Conservation (phyloP, 306 rosid species). For the Potentilla sterilis region DNA sequence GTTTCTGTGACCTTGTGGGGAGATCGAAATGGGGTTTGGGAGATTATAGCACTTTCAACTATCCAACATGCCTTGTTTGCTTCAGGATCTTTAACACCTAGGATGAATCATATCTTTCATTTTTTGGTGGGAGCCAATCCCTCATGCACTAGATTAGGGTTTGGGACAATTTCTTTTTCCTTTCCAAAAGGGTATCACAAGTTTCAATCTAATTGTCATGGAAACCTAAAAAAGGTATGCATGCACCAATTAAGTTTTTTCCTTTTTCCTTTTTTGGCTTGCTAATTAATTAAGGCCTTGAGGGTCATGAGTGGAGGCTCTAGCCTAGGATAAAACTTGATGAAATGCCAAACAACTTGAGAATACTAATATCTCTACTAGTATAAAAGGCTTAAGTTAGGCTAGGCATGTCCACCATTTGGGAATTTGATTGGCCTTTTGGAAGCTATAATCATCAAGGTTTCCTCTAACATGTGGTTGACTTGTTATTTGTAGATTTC, state of each 20-base stretch:
- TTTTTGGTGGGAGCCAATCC: conserved; percentile 48
- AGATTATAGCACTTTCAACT: conserved; percentile 42
- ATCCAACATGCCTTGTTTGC: conserved; percentile 52
- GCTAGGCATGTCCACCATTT: conserved; percentile 41
- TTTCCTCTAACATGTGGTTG: conserved; percentile 38
- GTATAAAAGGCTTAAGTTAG: conserved; percentile 13
- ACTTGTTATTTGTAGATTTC: conserved; percentile 19
- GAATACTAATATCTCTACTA: background rate
- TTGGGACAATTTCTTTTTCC: background rate
- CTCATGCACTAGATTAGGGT: conserved; percentile 25
- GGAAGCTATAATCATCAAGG: conserved; percentile 49
- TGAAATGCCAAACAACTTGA: conserved; percentile 8
- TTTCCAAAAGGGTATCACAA: background rate
- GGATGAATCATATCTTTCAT: conserved; percentile 30
- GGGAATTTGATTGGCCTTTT: conserved; percentile 30
- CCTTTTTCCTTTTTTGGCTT: background rate
- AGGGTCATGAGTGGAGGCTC: background rate
- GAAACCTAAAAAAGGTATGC: background rate
- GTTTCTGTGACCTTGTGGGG: conserved; percentile 47
- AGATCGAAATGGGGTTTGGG: conserved; percentile 14
- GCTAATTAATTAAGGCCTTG: conserved; percentile 1
- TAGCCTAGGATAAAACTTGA: background rate
- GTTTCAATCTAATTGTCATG: background rate
- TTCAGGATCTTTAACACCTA: conserved; percentile 41
- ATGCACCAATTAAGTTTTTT: background rate